A percentile compares a stretch with the other conserved stretches of the same genome.
Evolutionary conservation across 331 rosid species (phyloP).

Genomic region (Quercus phellos): DNA sequence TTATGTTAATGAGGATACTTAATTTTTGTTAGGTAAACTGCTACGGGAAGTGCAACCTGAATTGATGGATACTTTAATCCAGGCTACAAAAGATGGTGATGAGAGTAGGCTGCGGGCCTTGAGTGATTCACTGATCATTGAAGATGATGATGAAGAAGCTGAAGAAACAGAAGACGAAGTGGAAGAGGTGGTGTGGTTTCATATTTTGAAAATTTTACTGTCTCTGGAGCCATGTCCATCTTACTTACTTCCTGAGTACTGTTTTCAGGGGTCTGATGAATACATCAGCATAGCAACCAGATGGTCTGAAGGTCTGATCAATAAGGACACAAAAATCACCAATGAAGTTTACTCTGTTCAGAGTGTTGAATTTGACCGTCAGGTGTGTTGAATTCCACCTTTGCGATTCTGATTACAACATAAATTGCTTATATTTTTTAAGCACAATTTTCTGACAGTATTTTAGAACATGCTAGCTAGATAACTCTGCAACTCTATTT

Average conservation of each 20-base stretch:
- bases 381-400: slow-evolving; percentile 40
- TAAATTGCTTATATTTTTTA: background rate
- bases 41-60: slow-evolving; percentile 67
- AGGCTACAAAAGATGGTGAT: slow-evolving; percentile 67
- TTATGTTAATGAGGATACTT: background rate
- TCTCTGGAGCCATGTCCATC: background rate
- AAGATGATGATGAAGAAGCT: slow-evolving; percentile 30
- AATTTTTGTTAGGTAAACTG: slow-evolving; percentile 60
- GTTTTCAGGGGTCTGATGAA: slow-evolving; percentile 43
- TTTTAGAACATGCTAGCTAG: background rate
- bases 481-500: background rate
- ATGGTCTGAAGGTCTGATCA: slow-evolving; percentile 80
- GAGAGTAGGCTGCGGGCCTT: slow-evolving; percentile 55
- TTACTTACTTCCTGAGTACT: slow-evolving; percentile 15
- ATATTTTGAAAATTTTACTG: background rate
- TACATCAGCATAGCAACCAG: slow-evolving; percentile 38
- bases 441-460: background rate
- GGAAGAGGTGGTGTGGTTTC: slow-evolving; percentile 47
- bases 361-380: slow-evolving; percentile 81
- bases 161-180: slow-evolving; percentile 46
- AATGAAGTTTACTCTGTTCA: slow-evolving; percentile 78
- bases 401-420: background rate
- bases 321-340: slow-evolving; percentile 58
- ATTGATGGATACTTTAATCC: slow-evolving; percentile 70
- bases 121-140: slow-evolving; percentile 34